These are phyloP conservation scores for Ogataea henricii DNA, from an alignment of 805 yeast genomes.

Conservation along the genomic window DNA sequence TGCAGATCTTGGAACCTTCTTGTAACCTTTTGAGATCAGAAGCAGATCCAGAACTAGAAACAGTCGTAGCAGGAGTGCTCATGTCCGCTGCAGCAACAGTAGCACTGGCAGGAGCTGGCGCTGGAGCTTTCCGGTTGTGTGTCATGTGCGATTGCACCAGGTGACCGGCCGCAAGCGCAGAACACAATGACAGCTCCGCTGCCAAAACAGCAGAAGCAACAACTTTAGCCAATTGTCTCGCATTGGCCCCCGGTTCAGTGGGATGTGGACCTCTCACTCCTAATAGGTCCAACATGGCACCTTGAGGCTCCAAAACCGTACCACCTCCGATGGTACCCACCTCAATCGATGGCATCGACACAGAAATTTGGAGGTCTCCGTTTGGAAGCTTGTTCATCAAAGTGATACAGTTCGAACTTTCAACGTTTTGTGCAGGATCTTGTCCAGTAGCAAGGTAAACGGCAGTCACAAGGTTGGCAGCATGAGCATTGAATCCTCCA, in stretches of 20 bases:
- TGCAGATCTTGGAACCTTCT: slow-evolving; percentile 77
- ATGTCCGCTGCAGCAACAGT: too few species aligned
- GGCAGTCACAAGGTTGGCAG: slow-evolving; percentile 95
- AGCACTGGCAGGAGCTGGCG: slow-evolving; percentile 30
- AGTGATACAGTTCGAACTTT: slow-evolving; percentile 95
- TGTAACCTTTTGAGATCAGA: slow-evolving; percentile 50
- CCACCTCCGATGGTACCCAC: slow-evolving; percentile 99
- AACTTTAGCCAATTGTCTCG: slow-evolving; percentile 87
- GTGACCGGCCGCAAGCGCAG: slow-evolving; percentile 98
- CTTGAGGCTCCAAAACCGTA: slow-evolving; percentile 95
- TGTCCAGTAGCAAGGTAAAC: slow-evolving; percentile 94
- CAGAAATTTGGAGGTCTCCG: slow-evolving; percentile 87
- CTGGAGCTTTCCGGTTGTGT: slow-evolving; percentile 65
- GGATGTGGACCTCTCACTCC: slow-evolving; percentile 97
- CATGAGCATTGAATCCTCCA: slow-evolving; percentile 99
- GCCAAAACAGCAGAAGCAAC: slow-evolving; percentile 95
- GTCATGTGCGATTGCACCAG: slow-evolving; percentile 97
- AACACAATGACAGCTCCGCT: slow-evolving; percentile 90
- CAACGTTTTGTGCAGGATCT: slow-evolving; percentile 99
- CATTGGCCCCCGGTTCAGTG: slow-evolving; percentile 89
- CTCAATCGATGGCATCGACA: slow-evolving; percentile 99
- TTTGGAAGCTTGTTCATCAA: slow-evolving; percentile 74
- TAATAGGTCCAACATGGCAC: slow-evolving; percentile 89
- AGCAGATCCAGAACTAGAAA: slow-evolving; percentile 29
- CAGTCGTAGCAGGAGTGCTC: slow-evolving; percentile 30